phyloP scores from a whole-genome alignment of 495 filamentous ascomycete species.

The Aspergillus indologenus region DNA sequence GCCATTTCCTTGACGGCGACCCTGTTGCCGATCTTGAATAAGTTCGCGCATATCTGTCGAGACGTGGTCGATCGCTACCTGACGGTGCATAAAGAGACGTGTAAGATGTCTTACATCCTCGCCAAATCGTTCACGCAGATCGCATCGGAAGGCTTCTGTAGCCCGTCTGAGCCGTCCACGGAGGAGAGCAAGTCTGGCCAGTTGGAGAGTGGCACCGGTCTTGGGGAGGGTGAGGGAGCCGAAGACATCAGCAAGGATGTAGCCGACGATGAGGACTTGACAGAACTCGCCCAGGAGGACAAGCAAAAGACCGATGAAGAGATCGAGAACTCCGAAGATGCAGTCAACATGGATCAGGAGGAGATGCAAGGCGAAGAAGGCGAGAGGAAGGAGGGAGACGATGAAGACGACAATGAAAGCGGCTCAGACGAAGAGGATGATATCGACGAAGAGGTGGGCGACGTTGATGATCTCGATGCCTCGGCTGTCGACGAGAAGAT shows the following conservation, averaged over 20 bases:
- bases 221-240: constrained; percentile 92
- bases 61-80: constrained; percentile 50
- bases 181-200: constrained; percentile 66
- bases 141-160: constrained; percentile 84
- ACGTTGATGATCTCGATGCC: constrained; percentile 84
- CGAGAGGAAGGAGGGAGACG: constrained; percentile 61
- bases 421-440: constrained; percentile 56
- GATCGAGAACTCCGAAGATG: constrained; percentile 68
- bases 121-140: constrained; percentile 72
- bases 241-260: constrained; percentile 98
- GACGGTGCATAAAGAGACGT: constrained; percentile 61
- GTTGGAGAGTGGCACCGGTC: constrained; percentile 86
- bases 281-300: constrained; percentile 78
- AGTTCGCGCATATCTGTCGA: constrained; percentile 62
- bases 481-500: constrained; percentile 94
- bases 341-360: constrained; percentile 91
- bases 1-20: constrained; percentile 62
- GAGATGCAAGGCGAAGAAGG: constrained; percentile 58
- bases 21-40: constrained; percentile 68
- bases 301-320: constrained; percentile 61
- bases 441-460: constrained; percentile 83
- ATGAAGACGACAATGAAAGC: constrained; percentile 62
- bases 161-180: constrained; percentile 71
- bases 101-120: constrained; percentile 70
- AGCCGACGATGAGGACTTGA: constrained; percentile 85